phyloP scores from a whole-genome alignment of 2,329 filamentous ascomycete genomes.

The Lachnellula hyalina region DNA sequence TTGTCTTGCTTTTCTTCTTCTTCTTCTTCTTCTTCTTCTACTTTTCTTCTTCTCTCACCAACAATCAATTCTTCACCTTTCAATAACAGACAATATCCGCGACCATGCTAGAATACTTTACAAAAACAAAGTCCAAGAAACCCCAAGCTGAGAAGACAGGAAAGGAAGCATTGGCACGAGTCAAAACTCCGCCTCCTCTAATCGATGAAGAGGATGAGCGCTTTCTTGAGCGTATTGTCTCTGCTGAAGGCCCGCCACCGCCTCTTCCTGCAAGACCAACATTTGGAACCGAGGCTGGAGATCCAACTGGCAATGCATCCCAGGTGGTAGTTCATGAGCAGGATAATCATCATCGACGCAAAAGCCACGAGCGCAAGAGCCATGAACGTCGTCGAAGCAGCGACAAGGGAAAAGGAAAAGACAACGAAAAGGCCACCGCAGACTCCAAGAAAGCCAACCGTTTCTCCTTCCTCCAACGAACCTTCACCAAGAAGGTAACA shows the following conservation, averaged over 20 bases:
- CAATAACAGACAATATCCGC: conserved; percentile 2
- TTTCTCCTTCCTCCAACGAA: conserved; percentile 35
- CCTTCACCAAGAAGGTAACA: conserved; percentile 24
- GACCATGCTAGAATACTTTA: conserved; percentile 58
- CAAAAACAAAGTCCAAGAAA: conserved; percentile 59
- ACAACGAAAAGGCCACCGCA: conserved; percentile 26
- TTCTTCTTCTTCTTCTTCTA: too few species aligned
- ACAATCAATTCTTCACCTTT: background rate
- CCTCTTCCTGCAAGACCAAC: conserved; percentile 42
- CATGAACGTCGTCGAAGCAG: background rate
- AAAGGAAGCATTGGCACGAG: conserved; percentile 8
- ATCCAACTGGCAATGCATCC: conserved; percentile 21
- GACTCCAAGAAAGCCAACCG: conserved; percentile 34
- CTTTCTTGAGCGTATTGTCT: conserved; percentile 52
- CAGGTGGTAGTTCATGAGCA: conserved; percentile 42
- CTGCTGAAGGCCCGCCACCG: conserved; percentile 43
- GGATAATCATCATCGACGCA: conserved; percentile 31
- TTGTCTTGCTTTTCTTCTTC: too few species aligned
- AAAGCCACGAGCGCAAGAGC: conserved; percentile 21
- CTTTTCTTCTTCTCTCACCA: too few species aligned
- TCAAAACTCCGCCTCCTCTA: conserved; percentile 35
- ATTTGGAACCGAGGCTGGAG: conserved; percentile 20
- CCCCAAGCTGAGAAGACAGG: conserved; percentile 45
- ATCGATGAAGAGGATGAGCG: conserved; percentile 52
- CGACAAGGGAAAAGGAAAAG: conserved; percentile 24